These are phyloP conservation scores for Nigrospora sphaerica DNA, from an alignment of 2,329 filamentous ascomycete genomes.

Conservation along the genomic window DNA sequence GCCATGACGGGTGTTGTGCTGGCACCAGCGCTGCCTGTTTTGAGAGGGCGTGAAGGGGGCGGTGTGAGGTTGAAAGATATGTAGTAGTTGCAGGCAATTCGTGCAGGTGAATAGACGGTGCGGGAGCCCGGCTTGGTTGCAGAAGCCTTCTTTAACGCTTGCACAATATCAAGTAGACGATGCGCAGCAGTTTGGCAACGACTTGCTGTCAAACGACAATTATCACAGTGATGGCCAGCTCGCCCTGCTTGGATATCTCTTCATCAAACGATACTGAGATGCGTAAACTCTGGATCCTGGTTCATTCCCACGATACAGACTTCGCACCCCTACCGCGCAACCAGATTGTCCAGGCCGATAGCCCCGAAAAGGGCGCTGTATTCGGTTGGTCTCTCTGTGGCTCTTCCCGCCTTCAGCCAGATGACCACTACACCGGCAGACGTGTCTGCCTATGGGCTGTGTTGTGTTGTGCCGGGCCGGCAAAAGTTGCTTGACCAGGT, in stretches of 20 bases:
- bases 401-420: not conserved
- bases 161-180: conserved; percentile 5
- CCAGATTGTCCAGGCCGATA: too few species aligned
- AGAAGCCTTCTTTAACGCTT: conserved; percentile 5
- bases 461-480: too few species aligned
- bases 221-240: conserved; percentile 5
- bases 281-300: conserved; percentile 5
- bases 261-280: conserved; percentile 7
- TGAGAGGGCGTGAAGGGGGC: conserved; percentile 3
- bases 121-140: not conserved
- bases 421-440: conserved; percentile 4
- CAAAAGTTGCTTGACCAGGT: too few species aligned
- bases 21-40: conserved; percentile 5
- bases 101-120: not conserved
- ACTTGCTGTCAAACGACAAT: conserved; percentile 3
- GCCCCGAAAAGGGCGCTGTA: too few species aligned
- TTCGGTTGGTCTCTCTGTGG: too few species aligned
- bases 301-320: conserved; percentile 4
- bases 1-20: conserved; percentile 30
- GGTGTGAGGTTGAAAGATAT: not conserved
- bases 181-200: not conserved
- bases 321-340: not conserved
- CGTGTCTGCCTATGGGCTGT: conserved; percentile 2
- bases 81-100: not conserved
- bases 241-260: conserved; percentile 5